Percentiles rank a stretch among this genome's conserved stretches.
These are phyloP conservation scores for Fusarium begoniae DNA, from an alignment of 2,329 filamentous ascomycete genomes.

Conservation along the genomic window DNA sequence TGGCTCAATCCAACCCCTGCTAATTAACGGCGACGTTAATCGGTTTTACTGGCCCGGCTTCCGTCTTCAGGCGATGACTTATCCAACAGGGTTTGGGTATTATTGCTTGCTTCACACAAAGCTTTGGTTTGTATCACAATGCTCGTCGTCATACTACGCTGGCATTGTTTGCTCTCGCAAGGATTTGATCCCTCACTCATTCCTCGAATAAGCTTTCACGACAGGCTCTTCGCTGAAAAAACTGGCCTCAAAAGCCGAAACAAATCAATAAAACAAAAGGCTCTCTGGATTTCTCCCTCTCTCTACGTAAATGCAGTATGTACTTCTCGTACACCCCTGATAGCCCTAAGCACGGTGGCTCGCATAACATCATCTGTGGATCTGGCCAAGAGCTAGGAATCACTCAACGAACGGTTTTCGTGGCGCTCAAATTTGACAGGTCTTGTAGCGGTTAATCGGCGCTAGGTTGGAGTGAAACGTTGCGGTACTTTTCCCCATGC, in stretches of 20 bases:
- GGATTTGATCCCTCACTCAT: slow-evolving; percentile 5
- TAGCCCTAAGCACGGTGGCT: slow-evolving; percentile 11
- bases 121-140: slow-evolving; percentile 39
- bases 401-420: slow-evolving; percentile 11
- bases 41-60: slow-evolving; percentile 8
- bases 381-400: slow-evolving; percentile 18
- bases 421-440: slow-evolving; percentile 3
- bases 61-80: background rate
- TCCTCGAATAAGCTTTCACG: slow-evolving; percentile 20
- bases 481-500: background rate
- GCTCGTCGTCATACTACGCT: slow-evolving; percentile 9
- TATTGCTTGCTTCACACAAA: slow-evolving; percentile 31
- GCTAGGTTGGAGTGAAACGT: slow-evolving; percentile 1
- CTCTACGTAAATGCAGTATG: background rate
- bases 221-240: slow-evolving; percentile 6
- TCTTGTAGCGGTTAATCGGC: slow-evolving; percentile 6
- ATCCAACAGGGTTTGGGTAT: background rate
- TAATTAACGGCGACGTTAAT: slow-evolving; percentile 8
- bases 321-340: slow-evolving; percentile 3
- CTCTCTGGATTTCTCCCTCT: background rate
- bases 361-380: slow-evolving; percentile 36
- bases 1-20: slow-evolving; percentile 26
- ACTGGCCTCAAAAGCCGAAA: slow-evolving; percentile 30
- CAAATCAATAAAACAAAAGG: slow-evolving; percentile 18
- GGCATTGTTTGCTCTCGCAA: slow-evolving; percentile 5